Conservation (phyloP, 257 asterid genomes). For the Ocimum tenuiflorum region DNA sequence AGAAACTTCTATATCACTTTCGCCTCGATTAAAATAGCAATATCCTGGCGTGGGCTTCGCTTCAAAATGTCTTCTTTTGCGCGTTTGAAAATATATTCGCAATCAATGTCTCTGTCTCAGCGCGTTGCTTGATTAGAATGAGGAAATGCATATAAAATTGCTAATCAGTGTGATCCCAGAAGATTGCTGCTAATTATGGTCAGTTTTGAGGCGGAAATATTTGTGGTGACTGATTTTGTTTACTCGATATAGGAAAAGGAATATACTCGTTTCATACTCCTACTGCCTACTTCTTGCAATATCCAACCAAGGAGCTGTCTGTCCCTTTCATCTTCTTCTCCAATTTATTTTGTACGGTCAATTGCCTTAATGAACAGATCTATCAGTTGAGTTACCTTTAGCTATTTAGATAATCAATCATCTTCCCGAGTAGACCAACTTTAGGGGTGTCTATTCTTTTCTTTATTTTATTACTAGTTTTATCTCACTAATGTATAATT, state of each 20-base stretch:
- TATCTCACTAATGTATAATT: too few species aligned
- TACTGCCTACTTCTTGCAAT: not conserved
- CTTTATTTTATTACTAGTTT: too few species aligned
- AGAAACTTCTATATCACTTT: constrained; percentile 6
- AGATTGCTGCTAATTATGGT: constrained; percentile 4
- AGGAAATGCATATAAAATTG: constrained; percentile 2
- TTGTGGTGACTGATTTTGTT: not conserved
- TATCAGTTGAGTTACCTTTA: too few species aligned
- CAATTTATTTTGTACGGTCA: too few species aligned
- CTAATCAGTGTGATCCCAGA: not conserved
- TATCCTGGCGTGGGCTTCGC: constrained; percentile 24
- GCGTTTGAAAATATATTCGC: not conserved
- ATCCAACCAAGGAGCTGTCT: not conserved
- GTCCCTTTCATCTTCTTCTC: not conserved
- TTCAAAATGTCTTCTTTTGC: not conserved
- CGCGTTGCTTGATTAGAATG: not conserved
- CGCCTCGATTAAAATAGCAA: not conserved
- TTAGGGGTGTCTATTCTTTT: too few species aligned
- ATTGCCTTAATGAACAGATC: too few species aligned
- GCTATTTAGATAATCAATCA: too few species aligned
- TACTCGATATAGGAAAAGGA: not conserved
- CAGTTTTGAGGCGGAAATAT: not conserved
- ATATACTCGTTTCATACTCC: not conserved
- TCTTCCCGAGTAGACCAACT: too few species aligned
- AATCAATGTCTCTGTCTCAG: not conserved